These are phyloP conservation scores for Melanopsichium pennsylvanicum DNA, from an alignment of 1,284 basidiomycete species.

Conservation along the genomic window DNA sequence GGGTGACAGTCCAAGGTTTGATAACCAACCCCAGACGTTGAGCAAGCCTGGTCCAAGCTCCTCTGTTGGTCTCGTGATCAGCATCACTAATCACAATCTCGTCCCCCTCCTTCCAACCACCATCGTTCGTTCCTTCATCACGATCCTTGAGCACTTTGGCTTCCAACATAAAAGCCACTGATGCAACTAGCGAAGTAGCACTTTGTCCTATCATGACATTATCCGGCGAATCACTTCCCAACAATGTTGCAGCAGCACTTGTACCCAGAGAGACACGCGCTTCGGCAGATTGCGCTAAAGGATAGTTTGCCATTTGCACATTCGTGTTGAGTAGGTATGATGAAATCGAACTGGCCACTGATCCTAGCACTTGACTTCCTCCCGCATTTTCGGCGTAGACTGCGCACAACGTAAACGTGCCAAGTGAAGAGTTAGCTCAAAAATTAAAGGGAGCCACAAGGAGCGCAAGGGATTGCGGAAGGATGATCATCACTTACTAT, in stretches of 20 bases:
- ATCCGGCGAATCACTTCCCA: slow-evolving; percentile 73
- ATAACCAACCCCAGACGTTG: slow-evolving; percentile 71
- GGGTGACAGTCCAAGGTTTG: slow-evolving; percentile 73
- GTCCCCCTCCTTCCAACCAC: slow-evolving; percentile 72
- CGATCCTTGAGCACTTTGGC: slow-evolving; percentile 4
- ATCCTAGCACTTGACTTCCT: slow-evolving; percentile 72
- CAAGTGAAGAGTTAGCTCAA: too few species aligned
- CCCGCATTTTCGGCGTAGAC: slow-evolving; percentile 81
- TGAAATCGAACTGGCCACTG: slow-evolving; percentile 72
- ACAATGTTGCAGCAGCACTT: slow-evolving; percentile 71
- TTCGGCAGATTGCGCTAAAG: slow-evolving; percentile 71
- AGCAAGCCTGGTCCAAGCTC: slow-evolving; percentile 79
- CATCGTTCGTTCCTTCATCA: slow-evolving; percentile 71
- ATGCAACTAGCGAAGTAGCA: slow-evolving; percentile 38
- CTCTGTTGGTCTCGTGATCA: slow-evolving; percentile 84
- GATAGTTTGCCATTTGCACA: slow-evolving; percentile 75
- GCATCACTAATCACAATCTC: slow-evolving; percentile 76
- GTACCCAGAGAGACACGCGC: slow-evolving; percentile 71
- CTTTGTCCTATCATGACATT: slow-evolving; percentile 74
- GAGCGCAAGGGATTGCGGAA: too few species aligned
- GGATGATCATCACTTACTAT: too few species aligned
- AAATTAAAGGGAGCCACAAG: too few species aligned
- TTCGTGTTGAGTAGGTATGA: slow-evolving; percentile 77
- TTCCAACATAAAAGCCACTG: slow-evolving; percentile 39
- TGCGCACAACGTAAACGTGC: too few species aligned